These are phyloP conservation scores for Alternaria sp. DNA, from an alignment of 2,329 filamentous ascomycete species.

Conservation along the genomic window DNA sequence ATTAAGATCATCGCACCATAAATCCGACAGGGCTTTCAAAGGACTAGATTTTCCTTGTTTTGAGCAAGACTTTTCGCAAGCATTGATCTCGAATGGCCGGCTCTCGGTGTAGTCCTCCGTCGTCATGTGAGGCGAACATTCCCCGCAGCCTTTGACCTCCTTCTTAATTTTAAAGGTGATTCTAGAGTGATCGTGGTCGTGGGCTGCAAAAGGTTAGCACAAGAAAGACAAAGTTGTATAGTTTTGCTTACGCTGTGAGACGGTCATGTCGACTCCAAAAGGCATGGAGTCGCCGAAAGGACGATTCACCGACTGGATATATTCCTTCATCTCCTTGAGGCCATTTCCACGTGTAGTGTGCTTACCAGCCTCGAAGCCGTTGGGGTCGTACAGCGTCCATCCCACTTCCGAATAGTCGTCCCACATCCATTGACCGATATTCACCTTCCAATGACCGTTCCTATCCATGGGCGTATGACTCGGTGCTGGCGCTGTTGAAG, in stretches of 20 bases:
- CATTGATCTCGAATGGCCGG: slow-evolving; percentile 7
- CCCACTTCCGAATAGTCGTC: slow-evolving; percentile 12
- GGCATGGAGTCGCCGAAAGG: slow-evolving; percentile 15
- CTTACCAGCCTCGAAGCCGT: slow-evolving; percentile 19
- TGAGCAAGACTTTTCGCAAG: slow-evolving; percentile 4
- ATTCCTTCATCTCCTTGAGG: background rate
- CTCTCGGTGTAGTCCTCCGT: slow-evolving; percentile 19
- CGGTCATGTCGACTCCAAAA: slow-evolving; percentile 11
- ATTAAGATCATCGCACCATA: slow-evolving; percentile 23
- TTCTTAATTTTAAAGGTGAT: slow-evolving; percentile 18
- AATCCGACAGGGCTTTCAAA: background rate
- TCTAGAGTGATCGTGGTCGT: slow-evolving; percentile 3
- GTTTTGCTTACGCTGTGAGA: slow-evolving; percentile 3
- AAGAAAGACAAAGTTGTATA: background rate
- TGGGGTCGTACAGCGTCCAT: slow-evolving; percentile 28
- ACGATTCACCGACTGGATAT: slow-evolving; percentile 16
- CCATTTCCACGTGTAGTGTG: background rate
- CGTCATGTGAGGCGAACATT: slow-evolving; percentile 14
- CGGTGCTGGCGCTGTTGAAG: slow-evolving; percentile 1
- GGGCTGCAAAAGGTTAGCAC: background rate
- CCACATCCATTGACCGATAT: slow-evolving; percentile 22
- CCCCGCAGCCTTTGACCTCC: slow-evolving; percentile 5
- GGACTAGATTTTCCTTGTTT: background rate
- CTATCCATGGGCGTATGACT: slow-evolving; percentile 14
- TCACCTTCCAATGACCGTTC: slow-evolving; percentile 22